Evolutionary conservation across 768 basidiomycete species (phyloP), one percentile per base, ranked within the genome.

Genomic region (Krasilnikovozyma curviuscula): DNA sequence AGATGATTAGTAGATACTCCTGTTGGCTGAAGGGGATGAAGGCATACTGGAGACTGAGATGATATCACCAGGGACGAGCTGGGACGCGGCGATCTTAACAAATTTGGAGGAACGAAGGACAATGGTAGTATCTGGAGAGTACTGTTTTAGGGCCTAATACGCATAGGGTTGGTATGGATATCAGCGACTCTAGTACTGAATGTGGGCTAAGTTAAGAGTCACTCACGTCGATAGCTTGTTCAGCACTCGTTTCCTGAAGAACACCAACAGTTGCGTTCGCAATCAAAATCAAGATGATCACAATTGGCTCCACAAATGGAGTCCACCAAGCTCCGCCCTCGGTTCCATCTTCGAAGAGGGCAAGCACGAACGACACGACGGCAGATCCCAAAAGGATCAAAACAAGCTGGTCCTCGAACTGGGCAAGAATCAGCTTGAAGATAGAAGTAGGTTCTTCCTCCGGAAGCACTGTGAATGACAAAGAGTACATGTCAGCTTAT

Each of bases 241-340:
- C 91, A 3, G 91, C 91, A 52, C 83, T 91, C 13, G 80, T 81
- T 67, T 98, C 91, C 66, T 98, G 91, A 39, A 95, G 76, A 31
- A 98, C 91, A 52, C 91, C 91, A 46, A 98, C 91, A 19, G 84
- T 73, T n/a, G 91, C 91, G 57, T 98, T 98, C 39, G 89, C 88
- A 31, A 97, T 70, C 44, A 98, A 76, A 60, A 98, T 97, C 57
- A 95, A 76, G 23, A 97, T 71, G 60, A 98, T 98, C 55, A 97
- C 91, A 3, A 78, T 59, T 5, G 91, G 91, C 63, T 98, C 91
- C 31, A 98, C 89, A 56, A 95, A 95, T 23, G 88, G 89, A 30
- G 83, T 78, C 35, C 61, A 59, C 56, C 75, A 72, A 52, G 77
- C 69, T 49, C 70, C 71, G 49, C 77, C 54, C 49, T 76, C 76